Evolutionary conservation across 352 stramenopile genomes (phyloP).

Genomic region (Phytophthora foliorum): DNA sequence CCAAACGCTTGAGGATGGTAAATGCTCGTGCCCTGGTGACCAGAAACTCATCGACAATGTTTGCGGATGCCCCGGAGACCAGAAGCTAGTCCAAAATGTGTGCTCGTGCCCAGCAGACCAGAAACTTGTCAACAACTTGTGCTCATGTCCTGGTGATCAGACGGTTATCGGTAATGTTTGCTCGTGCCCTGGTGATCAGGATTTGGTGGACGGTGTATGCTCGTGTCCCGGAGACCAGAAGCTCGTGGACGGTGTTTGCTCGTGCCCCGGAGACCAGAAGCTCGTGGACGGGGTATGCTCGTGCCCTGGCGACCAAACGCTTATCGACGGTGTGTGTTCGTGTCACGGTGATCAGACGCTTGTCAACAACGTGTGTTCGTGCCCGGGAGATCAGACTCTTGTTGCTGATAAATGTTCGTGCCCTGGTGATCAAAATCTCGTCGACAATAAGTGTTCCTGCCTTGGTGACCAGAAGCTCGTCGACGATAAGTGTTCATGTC

Average conservation of each 20-base stretch:
- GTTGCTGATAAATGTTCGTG: not conserved
- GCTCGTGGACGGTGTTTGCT: not conserved
- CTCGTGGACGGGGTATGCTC: not conserved
- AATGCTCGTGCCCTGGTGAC: not conserved
- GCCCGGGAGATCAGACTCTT: not conserved
- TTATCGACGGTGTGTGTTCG: not conserved
- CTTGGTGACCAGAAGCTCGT: not conserved
- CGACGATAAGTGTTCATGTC: not conserved
- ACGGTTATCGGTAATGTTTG: not conserved
- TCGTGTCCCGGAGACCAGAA: slow-evolving; percentile 1
- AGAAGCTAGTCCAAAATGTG: not conserved
- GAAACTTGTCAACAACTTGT: not conserved
- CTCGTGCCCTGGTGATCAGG: not conserved
- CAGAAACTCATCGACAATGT: slow-evolving; percentile 4
- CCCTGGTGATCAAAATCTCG: not conserved
- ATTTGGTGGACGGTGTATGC: not conserved
- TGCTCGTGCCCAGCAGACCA: not conserved
- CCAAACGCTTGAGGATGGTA: not conserved
- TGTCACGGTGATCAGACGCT: not conserved
- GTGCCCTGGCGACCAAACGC: not conserved
- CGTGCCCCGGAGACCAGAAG: not conserved
- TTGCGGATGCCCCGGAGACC: not conserved
- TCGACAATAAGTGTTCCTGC: not conserved
- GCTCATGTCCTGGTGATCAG: not conserved
- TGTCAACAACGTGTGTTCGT: not conserved